These are phyloP conservation scores for Acanthamoeba royreba DNA, from an alignment of 208 protist species.

Conservation along the genomic window DNA sequence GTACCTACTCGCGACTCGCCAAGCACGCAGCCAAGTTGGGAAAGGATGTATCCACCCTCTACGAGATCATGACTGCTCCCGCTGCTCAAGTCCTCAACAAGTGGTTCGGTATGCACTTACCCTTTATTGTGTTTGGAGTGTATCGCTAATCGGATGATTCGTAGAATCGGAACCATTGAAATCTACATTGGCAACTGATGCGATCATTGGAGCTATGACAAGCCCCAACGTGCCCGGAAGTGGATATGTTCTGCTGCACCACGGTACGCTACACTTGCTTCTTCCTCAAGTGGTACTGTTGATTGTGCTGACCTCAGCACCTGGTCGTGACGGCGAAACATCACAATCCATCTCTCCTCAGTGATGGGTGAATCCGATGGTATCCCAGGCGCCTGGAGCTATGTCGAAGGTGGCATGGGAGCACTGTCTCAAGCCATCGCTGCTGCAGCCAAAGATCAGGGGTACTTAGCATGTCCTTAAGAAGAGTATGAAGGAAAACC, in stretches of 20 bases:
- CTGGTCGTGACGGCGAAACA: background rate
- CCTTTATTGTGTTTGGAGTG: too few species aligned
- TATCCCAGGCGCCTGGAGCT: conserved; percentile 49
- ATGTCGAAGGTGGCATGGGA: conserved; percentile 66
- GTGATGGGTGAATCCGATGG: conserved; percentile 43
- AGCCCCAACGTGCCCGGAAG: conserved; percentile 56
- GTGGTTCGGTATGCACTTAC: conserved; percentile 44
- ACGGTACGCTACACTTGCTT: conserved; percentile 1
- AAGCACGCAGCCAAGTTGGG: background rate
- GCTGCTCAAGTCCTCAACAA: conserved; percentile 44
- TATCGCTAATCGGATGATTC: too few species aligned
- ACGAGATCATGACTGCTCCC: conserved; percentile 54
- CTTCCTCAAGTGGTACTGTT: background rate
- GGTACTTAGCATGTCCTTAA: conserved; percentile 2
- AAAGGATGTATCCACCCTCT: conserved; percentile 1
- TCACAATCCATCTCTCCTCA: background rate
- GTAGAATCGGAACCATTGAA: conserved; percentile 64
- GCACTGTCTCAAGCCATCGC: conserved; percentile 51
- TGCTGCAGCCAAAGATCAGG: conserved; percentile 26
- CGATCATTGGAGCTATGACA: conserved; percentile 72
- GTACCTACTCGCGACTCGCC: background rate
- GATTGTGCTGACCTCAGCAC: background rate
- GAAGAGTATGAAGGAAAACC: background rate
- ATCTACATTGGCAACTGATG: conserved; percentile 73
- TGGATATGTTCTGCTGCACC: conserved; percentile 76